Conservation (phyloP, 768 basidiomycete species). For the Podaxis sp. region DNA sequence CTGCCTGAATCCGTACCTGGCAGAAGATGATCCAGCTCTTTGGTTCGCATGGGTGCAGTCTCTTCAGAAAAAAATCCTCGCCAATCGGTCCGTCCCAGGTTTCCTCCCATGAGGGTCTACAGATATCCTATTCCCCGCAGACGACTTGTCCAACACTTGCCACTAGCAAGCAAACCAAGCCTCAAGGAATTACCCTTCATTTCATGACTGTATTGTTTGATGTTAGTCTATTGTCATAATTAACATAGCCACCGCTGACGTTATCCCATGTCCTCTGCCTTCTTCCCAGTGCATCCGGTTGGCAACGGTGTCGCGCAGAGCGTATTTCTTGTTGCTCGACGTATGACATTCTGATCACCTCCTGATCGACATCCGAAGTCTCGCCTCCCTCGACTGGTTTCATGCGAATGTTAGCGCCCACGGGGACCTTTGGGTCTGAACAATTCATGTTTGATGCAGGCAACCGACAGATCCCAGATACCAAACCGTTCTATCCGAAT, state of each 20-base stretch:
- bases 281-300: not conserved
- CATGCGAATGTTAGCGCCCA: not conserved
- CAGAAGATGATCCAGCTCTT: not conserved
- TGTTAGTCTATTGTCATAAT: not conserved
- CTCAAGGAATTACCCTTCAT: not conserved
- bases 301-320: not conserved
- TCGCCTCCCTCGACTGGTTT: not conserved
- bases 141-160: not conserved
- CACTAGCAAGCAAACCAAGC: not conserved
- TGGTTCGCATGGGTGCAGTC: not conserved
- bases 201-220: not conserved
- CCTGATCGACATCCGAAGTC: not conserved
- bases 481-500: not conserved
- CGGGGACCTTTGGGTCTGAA: too few relatives aligned
- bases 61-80: not conserved
- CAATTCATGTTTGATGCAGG: not conserved
- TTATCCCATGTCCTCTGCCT: not conserved
- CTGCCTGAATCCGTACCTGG: slow-evolving; percentile 5
- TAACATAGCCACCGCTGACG: slow-evolving; percentile 7
- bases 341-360: not conserved
- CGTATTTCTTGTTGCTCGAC: not conserved
- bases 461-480: slow-evolving; percentile 2
- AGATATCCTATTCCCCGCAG: not conserved
- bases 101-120: not conserved
- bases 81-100: not conserved